Evolutionary conservation across 2,329 filamentous ascomycete species (phyloP).

Genomic region (Cyclaneusma minus): DNA sequence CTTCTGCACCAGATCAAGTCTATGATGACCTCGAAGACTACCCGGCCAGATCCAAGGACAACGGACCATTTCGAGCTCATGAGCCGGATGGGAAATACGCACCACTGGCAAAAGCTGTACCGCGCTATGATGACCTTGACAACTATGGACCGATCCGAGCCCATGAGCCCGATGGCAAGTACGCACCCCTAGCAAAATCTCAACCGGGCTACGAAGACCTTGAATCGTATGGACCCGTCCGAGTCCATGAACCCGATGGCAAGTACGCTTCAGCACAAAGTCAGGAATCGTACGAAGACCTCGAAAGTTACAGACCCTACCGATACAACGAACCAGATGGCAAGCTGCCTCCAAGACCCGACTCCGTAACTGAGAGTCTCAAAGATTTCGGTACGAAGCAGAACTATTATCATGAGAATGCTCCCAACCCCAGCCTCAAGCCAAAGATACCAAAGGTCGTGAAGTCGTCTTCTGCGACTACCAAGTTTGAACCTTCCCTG

Average conservation of each 20-base stretch:
- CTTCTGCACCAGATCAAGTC: conserved; percentile 4
- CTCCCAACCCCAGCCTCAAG: conserved; percentile 16
- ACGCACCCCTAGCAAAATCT: background rate
- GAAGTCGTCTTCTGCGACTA: conserved; percentile 3
- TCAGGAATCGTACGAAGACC: conserved; percentile 1
- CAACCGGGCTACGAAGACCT: conserved; percentile 22
- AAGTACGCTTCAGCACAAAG: conserved; percentile 4
- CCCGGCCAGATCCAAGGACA: background rate
- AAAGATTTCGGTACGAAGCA: conserved; percentile 2
- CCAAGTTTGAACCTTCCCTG: conserved; percentile 7
- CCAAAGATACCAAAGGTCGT: conserved; percentile 7
- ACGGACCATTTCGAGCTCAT: conserved; percentile 8
- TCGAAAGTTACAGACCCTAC: conserved; percentile 21
- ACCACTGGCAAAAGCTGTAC: conserved; percentile 5
- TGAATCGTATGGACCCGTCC: conserved; percentile 15
- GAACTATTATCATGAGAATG: background rate
- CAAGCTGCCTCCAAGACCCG: conserved; percentile 11
- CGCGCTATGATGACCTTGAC: conserved; percentile 20
- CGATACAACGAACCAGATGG: conserved; percentile 24
- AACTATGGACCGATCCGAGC: conserved; percentile 14
- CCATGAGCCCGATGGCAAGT: conserved; percentile 13
- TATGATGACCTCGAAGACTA: background rate
- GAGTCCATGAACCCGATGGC: conserved; percentile 12
- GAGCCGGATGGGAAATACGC: conserved; percentile 12
- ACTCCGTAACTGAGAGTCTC: conserved; percentile 1